Evolutionary conservation across 805 yeast genomes (phyloP).

Genomic region (Candida ascalaphidarum): DNA sequence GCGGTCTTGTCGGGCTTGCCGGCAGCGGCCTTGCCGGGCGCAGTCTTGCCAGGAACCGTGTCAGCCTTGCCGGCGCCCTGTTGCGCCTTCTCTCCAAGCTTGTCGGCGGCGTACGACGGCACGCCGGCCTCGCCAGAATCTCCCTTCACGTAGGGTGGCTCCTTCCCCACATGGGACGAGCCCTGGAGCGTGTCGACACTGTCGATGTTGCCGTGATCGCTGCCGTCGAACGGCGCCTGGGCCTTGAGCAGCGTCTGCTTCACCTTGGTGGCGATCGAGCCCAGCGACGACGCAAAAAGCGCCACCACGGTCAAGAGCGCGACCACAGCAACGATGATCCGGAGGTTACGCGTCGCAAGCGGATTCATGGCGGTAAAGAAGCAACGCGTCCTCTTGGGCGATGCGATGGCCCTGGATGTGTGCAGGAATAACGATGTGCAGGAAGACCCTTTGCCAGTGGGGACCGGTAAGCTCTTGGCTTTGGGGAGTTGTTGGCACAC

Average conservation of each 20-base stretch:
- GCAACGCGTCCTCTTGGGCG: too few species aligned
- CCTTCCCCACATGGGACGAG: conserved; percentile 22
- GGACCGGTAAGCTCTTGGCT: too few species aligned
- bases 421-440: too few species aligned
- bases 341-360: conserved; percentile 40
- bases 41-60: conserved; percentile 1
- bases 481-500: too few species aligned
- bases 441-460: too few species aligned
- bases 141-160: conserved; percentile 24
- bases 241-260: conserved; percentile 20
- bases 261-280: conserved; percentile 21
- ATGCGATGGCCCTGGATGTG: too few species aligned
- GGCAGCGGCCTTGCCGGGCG: background rate
- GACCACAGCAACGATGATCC: conserved; percentile 43
- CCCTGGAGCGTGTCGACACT: conserved; percentile 23
- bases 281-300: conserved; percentile 39
- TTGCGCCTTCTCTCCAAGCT: conserved; percentile 4
- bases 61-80: conserved; percentile 1
- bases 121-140: conserved; percentile 1
- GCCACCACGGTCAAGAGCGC: conserved; percentile 42
- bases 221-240: conserved; percentile 9
- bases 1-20: background rate
- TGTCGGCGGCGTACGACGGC: conserved; percentile 17
- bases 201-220: conserved; percentile 13
- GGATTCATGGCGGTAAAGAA: conserved; percentile 5